phyloP scores from a whole-genome alignment of 805 yeast genomes.

The Saccharomycopsis fermentans region DNA sequence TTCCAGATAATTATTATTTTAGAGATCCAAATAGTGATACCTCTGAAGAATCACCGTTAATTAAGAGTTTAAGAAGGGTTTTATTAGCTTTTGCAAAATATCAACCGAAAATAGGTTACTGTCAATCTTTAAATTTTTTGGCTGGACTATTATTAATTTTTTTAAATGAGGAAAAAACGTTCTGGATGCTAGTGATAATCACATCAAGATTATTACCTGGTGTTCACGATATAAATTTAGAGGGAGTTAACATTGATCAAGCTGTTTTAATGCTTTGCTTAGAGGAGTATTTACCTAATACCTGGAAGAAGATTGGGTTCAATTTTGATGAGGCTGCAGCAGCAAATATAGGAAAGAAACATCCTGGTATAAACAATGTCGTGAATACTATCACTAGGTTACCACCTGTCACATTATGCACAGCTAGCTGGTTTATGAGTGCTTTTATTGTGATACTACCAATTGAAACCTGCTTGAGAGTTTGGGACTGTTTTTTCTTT shows the following conservation, averaged over 20 bases:
- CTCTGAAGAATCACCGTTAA: conserved; percentile 46
- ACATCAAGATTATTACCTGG: conserved; percentile 83
- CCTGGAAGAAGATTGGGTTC: conserved; percentile 49
- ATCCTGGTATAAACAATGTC: conserved; percentile 17
- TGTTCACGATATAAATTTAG: conserved; percentile 79
- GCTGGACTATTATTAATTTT: conserved; percentile 80
- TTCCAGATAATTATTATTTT: conserved; percentile 86
- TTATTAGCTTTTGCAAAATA: conserved; percentile 74
- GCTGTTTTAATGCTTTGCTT: conserved; percentile 86
- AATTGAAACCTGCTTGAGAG: conserved; percentile 73
- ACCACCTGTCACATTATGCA: conserved; percentile 87
- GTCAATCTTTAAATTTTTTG: conserved; percentile 88
- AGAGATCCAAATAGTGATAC: conserved; percentile 30
- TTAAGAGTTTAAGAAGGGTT: conserved; percentile 68
- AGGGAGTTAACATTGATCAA: conserved; percentile 92
- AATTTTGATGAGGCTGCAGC: conserved; percentile 12
- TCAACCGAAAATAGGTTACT: conserved; percentile 87
- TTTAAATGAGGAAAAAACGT: conserved; percentile 81
- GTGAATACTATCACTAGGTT: conserved; percentile 54
- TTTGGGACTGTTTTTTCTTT: conserved; percentile 92
- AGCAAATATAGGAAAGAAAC: conserved; percentile 12
- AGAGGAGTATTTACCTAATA: conserved; percentile 70
- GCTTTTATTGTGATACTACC: conserved; percentile 88
- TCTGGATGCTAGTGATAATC: conserved; percentile 92
- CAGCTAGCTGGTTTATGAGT: conserved; percentile 98